A percentile compares a stretch with the other conserved stretches of the same genome.
Conservation (phyloP, 345 rosid species). For the Nasturtium officinale region DNA sequence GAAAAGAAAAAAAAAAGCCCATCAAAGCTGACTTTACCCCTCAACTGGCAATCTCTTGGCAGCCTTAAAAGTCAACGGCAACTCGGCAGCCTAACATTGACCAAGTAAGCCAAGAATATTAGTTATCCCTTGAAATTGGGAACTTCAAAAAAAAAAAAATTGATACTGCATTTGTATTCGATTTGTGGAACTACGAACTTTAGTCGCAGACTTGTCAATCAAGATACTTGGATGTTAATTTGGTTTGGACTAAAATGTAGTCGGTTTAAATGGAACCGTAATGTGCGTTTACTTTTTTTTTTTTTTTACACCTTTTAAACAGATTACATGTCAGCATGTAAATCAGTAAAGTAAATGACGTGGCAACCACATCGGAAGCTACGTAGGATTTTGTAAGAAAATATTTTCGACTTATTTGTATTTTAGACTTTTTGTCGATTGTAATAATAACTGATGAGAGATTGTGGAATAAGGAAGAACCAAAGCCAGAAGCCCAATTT, state of each 20-base stretch:
- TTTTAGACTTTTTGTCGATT: not conserved
- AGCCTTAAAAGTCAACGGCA: not conserved
- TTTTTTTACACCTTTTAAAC: not conserved
- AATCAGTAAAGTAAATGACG: not conserved
- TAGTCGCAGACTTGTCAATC: not conserved
- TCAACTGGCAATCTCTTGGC: not conserved
- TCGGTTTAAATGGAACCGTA: not conserved
- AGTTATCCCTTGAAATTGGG: not conserved
- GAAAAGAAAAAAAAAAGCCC: not conserved
- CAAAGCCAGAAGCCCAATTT: not conserved
- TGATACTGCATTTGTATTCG: not conserved
- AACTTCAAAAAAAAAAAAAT: not conserved
- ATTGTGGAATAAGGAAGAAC: not conserved
- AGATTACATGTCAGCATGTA: slow-evolving; percentile 13
- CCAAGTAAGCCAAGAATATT: not conserved
- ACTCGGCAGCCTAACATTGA: slow-evolving; percentile 4
- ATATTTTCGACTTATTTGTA: not conserved
- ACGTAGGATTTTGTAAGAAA: slow-evolving; percentile 6
- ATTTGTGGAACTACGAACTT: not conserved
- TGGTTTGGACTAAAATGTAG: not conserved
- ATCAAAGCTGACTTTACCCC: not conserved
- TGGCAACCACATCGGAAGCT: slow-evolving; percentile 4
- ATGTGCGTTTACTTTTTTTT: not conserved
- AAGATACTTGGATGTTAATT: not conserved
- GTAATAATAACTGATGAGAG: not conserved